Evolutionary conservation across 192 early-diverging fungal species (phyloP), one percentile per base, ranked within the genome.

Genomic region (Coemansia sp.): DNA sequence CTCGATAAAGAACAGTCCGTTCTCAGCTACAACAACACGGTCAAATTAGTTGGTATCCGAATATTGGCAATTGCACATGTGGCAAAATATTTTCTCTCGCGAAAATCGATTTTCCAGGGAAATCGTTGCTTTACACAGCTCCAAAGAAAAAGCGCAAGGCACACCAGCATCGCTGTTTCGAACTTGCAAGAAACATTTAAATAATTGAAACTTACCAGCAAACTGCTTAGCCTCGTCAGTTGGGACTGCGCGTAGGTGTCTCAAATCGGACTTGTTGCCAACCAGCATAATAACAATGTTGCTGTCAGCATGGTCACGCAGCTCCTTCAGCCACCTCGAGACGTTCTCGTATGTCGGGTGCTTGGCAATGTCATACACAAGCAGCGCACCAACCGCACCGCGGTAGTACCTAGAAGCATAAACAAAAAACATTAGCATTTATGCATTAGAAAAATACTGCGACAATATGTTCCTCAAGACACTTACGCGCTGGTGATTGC

Each of bases 211-310:
- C 72, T 74, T 87, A 73, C 76, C 82, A 22, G 97, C 93, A 89
- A 97, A 99, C 67, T 92, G 88, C 84, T 96, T 97, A 41, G 96
- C 95, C 73, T 99, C 97, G 17, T 98, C 97, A 19, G 95, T 98
- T 3, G 95, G 91, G 12, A 99, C 97, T 9, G 96, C 94, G 50
- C 95, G 85, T 63, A 95, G 82, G 75, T 98, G 95, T 74, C 91
- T 87, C 86, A 98, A 84, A 92, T 98, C 97, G 70, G 89, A 93
- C 91, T 99, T 99, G 87, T 99, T 99, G 59, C 96, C 97, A 16
- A 99, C 97, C 60, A 99, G 85, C 93, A 98, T 98, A 52, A 98
- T 97, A 25, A 95, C 92, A 88, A 99, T 99, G 85, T 97, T 98
- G 82, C 85, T 90, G 78, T 95, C 94, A 49, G 94, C 95, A 73